Percentiles rank a stretch among this genome's conserved stretches.
Conservation (phyloP, 2,329 filamentous ascomycete species). For the Neodidymelliopsis sp. region DNA sequence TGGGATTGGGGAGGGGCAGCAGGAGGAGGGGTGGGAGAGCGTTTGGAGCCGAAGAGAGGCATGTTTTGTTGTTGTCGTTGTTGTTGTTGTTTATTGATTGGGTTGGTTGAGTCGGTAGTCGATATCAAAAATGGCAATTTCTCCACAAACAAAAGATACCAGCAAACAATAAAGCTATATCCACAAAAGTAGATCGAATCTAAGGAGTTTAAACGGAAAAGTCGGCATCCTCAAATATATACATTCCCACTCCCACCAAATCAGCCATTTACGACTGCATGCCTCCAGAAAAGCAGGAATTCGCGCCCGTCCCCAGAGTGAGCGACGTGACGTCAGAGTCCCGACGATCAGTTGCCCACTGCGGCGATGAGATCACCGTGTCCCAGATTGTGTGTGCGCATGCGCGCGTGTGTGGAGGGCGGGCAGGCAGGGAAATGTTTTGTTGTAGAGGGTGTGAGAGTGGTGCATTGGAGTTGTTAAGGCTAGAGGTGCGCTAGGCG, state of each 20-base stretch:
- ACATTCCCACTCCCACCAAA: too few species aligned
- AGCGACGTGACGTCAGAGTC: slow-evolving; percentile 32
- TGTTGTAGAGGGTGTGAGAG: too few species aligned
- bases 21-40: slow-evolving; percentile 33
- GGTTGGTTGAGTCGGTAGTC: background rate
- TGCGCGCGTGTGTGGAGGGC: background rate
- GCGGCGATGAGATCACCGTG: slow-evolving; percentile 25
- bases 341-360: slow-evolving; percentile 16
- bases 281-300: slow-evolving; percentile 21
- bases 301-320: too few species aligned
- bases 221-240: too few species aligned
- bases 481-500: slow-evolving; percentile 6
- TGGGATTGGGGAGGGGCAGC: slow-evolving; percentile 33
- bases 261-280: too few species aligned
- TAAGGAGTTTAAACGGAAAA: slow-evolving; percentile 2
- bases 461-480: background rate
- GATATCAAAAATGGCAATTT: too few species aligned
- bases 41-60: slow-evolving; percentile 47
- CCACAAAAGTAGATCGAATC: slow-evolving; percentile 13
- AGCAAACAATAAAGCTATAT: too few species aligned
- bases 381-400: background rate
- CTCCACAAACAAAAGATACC: too few species aligned
- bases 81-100: background rate
- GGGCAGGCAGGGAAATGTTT: too few species aligned
- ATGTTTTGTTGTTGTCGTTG: too few species aligned